Percentiles rank a stretch among this genome's conserved stretches.
These are phyloP conservation scores for Aspergillus versicolor DNA, from an alignment of 2,329 filamentous ascomycete species.

Conservation along the genomic window DNA sequence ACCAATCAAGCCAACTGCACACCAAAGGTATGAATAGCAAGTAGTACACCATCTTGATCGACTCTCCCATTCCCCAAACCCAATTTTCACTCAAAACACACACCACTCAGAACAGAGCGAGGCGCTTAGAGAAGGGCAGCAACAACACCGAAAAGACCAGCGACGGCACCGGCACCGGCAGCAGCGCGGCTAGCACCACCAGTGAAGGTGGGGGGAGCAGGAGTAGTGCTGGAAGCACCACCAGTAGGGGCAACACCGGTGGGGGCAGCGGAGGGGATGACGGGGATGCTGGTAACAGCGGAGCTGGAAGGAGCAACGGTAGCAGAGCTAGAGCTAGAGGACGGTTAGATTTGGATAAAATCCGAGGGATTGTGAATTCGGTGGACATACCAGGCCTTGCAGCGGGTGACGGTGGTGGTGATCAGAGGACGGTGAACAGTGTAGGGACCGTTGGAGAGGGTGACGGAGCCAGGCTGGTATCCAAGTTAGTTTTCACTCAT, in stretches of 20 bases:
- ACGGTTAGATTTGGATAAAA: constrained; percentile 1
- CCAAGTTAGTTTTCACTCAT: background rate
- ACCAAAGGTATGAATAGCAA: too few species aligned
- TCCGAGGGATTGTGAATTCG: background rate
- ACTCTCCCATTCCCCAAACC: background rate
- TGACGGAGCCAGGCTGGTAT: constrained; percentile 62
- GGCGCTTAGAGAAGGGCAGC: constrained; percentile 45
- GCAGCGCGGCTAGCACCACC: constrained; percentile 53
- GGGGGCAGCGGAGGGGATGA: constrained; percentile 12
- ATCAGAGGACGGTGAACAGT: constrained; percentile 56
- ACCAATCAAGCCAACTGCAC: background rate
- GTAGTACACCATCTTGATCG: background rate
- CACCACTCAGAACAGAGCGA: background rate
- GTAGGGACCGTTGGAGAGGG: constrained; percentile 72
- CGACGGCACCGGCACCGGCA: constrained; percentile 49
- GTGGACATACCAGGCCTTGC: constrained; percentile 40
- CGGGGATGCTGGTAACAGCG: constrained; percentile 13
- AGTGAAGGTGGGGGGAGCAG: constrained; percentile 43
- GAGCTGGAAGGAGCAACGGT: constrained; percentile 14
- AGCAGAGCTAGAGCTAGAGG: constrained; percentile 23
- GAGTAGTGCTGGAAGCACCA: constrained; percentile 23
- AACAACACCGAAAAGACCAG: constrained; percentile 53
- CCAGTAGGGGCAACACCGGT: constrained; percentile 9
- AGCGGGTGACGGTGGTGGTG: constrained; percentile 54
- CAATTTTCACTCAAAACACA: background rate